Conservation (phyloP, 331 rosid species). For the Rosa hybrid region DNA sequence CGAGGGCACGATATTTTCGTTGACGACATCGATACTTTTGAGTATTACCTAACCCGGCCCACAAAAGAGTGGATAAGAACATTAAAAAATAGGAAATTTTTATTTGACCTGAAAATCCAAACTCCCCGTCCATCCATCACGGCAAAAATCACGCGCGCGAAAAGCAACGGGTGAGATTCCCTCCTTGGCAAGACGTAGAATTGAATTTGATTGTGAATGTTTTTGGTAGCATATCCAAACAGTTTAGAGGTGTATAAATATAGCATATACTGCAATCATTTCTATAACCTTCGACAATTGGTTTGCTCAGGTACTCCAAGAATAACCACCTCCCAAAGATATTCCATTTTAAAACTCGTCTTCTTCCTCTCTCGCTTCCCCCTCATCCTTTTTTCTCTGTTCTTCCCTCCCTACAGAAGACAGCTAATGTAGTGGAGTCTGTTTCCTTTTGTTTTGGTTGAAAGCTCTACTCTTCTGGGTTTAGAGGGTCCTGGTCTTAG, state of each 20-base stretch:
- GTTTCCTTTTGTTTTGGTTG: constrained; percentile 19
- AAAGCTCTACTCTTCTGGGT: constrained; percentile 3
- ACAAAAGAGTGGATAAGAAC: not conserved
- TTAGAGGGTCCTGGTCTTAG: constrained; percentile 25
- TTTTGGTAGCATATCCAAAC: constrained; percentile 12
- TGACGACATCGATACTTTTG: not conserved
- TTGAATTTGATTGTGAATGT: not conserved
- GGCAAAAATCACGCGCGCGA: constrained; percentile 47
- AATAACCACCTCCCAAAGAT: constrained; percentile 61
- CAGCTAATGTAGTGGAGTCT: constrained; percentile 25
- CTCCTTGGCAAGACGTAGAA: not conserved
- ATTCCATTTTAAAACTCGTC: constrained; percentile 37
- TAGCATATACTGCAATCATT: constrained; percentile 42
- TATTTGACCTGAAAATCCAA: not conserved
- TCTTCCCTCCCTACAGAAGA: constrained; percentile 24
- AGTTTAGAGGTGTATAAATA: constrained; percentile 53
- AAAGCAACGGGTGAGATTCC: constrained; percentile 33
- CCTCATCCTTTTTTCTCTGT: not conserved
- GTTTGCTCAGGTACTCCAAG: constrained; percentile 37
- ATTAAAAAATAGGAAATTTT: not conserved
- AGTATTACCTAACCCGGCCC: too few relatives aligned
- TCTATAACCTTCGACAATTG: constrained; percentile 15
- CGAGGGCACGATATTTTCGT: not conserved
- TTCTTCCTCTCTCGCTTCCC: not conserved
- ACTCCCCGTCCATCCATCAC: constrained; percentile 39